phyloP scores from a whole-genome alignment of 257 asterid genomes.

The Gentiana macrophylla region DNA sequence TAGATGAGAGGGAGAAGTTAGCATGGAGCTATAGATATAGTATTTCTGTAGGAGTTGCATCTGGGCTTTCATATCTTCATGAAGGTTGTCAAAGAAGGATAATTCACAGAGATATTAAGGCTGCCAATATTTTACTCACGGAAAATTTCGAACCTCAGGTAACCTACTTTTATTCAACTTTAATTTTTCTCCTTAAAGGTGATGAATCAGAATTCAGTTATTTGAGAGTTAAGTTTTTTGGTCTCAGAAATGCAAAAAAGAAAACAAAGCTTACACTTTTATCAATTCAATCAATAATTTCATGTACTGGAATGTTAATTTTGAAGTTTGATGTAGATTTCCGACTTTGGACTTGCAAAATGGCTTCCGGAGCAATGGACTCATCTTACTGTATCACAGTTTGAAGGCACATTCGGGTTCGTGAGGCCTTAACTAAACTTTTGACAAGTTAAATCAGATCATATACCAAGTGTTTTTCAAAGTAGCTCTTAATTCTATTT shows the following conservation, averaged over 20 bases:
- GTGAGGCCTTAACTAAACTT: conserved; percentile 7
- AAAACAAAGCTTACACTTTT: not conserved
- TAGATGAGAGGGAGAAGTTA: conserved; percentile 50
- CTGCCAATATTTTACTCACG: conserved; percentile 82
- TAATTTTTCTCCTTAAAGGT: not conserved
- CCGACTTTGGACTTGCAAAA: conserved; percentile 94
- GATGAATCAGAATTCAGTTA: not conserved
- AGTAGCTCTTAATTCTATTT: not conserved
- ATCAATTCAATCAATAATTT: not conserved
- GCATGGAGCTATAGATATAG: conserved; percentile 51
- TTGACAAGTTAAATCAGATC: not conserved
- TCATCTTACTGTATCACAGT: conserved; percentile 71
- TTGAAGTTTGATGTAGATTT: conserved; percentile 44
- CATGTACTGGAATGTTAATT: conserved; percentile 13
- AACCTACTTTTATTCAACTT: not conserved
- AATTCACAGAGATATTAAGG: conserved; percentile 86
- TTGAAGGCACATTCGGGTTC: conserved; percentile 96
- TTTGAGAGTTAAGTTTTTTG: no score
- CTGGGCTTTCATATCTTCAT: conserved; percentile 83
- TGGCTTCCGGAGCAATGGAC: conserved; percentile 99
- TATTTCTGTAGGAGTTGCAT: conserved; percentile 71
- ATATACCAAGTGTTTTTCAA: no score
- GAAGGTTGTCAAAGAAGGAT: conserved; percentile 94
- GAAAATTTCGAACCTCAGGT: conserved; percentile 86
- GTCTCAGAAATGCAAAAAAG: no score